Evolutionary conservation across 225 moss, liverwort and hornwort species (phyloP), one percentile per base, ranked within the genome.

Genomic region (Rhytidiadelphus loreus): DNA sequence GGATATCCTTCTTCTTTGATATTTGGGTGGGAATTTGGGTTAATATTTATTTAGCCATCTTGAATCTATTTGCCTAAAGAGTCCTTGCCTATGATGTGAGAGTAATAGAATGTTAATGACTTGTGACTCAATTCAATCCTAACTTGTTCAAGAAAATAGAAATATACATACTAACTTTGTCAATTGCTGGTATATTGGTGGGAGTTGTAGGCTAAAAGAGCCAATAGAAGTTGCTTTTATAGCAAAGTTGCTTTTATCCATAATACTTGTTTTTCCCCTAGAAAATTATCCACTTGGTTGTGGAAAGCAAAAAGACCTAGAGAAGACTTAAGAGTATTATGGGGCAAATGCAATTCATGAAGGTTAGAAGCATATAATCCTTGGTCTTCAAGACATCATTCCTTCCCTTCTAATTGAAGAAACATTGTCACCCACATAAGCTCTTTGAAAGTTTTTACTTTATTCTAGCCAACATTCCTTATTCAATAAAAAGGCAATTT

Each of bases 261-360:
- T 37, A 66, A 66, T 5, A 37, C 21, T 37, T 28, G 21, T 1
- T 68, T 2, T 39, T 68, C 4, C 2, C 23, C 0, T 7, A 68
- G 2, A 13, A 2, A 23, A 4, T 0, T 1, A 1, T 39, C 4
- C 0, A 13, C 4, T 23, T 23, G 1, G 6, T n/a, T 35, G 4
- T 7, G 23, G 0, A 21, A 66, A 19, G 2, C 11, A 37, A 37
- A 65, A 66, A 2, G 37, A n/a, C 21, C 12, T n/a, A 63, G 3
- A 6, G 3, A 70, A 24, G 70, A 12, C 12, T n/a, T n/a, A 12
- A 37, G 11, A 21, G 20, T 66, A 2, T 68, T n/a, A 9, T 24
- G 0, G 1, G 8, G 8, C 71, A 71, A 71, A 16, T 9, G 5
- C 26, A 26, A 9, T 71, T 71, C 9, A 43, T 16, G 0, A 43